These are phyloP conservation scores for Brasenia schreberi DNA, from an alignment of 164 flowering plant species.

Conservation along the genomic window DNA sequence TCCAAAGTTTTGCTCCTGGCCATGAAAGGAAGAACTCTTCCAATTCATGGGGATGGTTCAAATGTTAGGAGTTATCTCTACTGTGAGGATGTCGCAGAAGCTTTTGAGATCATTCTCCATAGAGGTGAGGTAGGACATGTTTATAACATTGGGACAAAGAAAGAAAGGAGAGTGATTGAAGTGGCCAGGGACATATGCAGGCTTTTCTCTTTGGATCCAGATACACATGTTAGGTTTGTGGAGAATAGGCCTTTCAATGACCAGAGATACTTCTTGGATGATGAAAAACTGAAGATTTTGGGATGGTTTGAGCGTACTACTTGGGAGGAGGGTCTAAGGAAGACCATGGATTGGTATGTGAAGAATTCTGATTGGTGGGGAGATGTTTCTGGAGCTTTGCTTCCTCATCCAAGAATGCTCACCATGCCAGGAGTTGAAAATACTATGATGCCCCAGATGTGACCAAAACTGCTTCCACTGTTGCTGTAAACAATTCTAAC, in stretches of 20 bases:
- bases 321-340: conserved; percentile 62
- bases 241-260: conserved; percentile 68
- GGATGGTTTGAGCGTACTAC: conserved; percentile 65
- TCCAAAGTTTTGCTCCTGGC: conserved; percentile 67
- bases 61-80: conserved; percentile 64
- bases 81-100: conserved; percentile 80
- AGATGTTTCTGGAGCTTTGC: conserved; percentile 54
- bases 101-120: conserved; percentile 65
- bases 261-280: conserved; percentile 66
- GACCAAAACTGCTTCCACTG: conserved; percentile 10
- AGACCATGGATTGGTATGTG: conserved; percentile 62
- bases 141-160: conserved; percentile 66
- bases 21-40: conserved; percentile 52
- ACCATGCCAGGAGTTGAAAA: conserved; percentile 60
- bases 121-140: conserved; percentile 79
- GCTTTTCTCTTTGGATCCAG: conserved; percentile 44
- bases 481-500: conserved; percentile 2
- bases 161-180: conserved; percentile 66
- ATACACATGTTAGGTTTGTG: conserved; percentile 41
- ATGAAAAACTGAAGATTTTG: conserved; percentile 54
- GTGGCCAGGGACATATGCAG: conserved; percentile 65
- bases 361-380: conserved; percentile 80
- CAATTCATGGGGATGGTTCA: conserved; percentile 71
- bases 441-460: conserved; percentile 38
- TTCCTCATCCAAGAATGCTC: conserved; percentile 66